phyloP scores from a whole-genome alignment of 2,329 filamentous ascomycete genomes.

The Coniochaeta pulveracea region DNA sequence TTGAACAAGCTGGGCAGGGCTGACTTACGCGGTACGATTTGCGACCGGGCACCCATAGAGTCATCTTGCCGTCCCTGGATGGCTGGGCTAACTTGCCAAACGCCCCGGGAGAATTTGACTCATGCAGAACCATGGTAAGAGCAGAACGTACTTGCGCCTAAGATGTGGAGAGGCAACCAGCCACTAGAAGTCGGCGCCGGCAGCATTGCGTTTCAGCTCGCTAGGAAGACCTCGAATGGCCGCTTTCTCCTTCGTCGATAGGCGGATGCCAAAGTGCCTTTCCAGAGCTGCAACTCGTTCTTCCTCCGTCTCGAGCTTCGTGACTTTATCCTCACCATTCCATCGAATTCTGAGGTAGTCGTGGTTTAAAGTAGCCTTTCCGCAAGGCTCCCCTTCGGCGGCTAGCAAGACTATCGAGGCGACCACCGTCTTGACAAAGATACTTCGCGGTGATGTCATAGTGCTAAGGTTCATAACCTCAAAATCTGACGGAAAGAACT shows the following conservation, averaged over 20 bases:
- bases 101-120: background rate
- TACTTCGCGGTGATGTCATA: conserved; percentile 21
- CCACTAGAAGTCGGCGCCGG: no score
- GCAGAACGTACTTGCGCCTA: no score
- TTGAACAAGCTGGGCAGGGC: background rate
- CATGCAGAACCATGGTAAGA: background rate
- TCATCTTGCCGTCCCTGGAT: no score
- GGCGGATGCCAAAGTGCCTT: conserved; percentile 35
- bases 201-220: conserved; percentile 14
- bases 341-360: conserved; percentile 31
- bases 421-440: conserved; percentile 25
- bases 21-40: no score
- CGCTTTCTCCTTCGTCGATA: conserved; percentile 31
- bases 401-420: conserved; percentile 19
- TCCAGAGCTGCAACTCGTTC: conserved; percentile 35
- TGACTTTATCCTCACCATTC: conserved; percentile 24
- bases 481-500: conserved; percentile 34
- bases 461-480: conserved; percentile 31
- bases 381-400: conserved; percentile 6
- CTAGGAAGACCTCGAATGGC: conserved; percentile 31
- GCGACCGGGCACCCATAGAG: no score
- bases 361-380: conserved; percentile 32
- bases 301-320: conserved; percentile 31
- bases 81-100: no score
- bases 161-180: no score